A percentile compares a stretch with the other conserved stretches of the same genome.
Conservation (phyloP, 1,284 basidiomycete species). For the Pseudozyma sp. region DNA sequence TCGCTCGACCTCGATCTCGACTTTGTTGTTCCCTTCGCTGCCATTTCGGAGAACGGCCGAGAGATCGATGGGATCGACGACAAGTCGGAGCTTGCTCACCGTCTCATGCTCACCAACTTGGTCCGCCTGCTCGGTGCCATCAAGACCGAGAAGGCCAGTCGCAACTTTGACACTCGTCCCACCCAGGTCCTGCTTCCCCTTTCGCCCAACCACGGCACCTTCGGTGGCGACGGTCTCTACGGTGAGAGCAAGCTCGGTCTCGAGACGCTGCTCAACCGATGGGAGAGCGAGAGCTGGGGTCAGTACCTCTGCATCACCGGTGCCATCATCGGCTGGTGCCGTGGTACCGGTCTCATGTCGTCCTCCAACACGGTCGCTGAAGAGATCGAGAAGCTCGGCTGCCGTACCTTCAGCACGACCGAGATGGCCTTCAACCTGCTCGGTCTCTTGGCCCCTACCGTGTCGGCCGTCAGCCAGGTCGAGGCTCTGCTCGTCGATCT, state of each 20-base stretch:
- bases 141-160: constrained; percentile 96
- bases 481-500: constrained; percentile 96
- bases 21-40: constrained; percentile 97
- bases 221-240: constrained; percentile 97
- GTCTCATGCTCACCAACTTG: constrained; percentile 83
- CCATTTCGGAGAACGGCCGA: constrained; percentile 96
- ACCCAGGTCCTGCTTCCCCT: constrained; percentile 97
- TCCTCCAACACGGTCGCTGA: constrained; percentile 95
- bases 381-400: constrained; percentile 90
- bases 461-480: constrained; percentile 99
- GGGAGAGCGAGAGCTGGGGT: constrained; percentile 94
- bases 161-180: constrained; percentile 94
- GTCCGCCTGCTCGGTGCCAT: constrained; percentile 94
- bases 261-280: constrained; percentile 96
- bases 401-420: constrained; percentile 97
- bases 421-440: constrained; percentile 99
- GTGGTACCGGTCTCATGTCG: constrained; percentile 95
- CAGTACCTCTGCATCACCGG: constrained; percentile 98
- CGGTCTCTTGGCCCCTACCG: constrained; percentile 95
- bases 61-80: constrained; percentile 97
- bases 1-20: constrained; percentile 94
- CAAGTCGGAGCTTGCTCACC: constrained; percentile 95
- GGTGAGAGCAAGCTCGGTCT: constrained; percentile 98
- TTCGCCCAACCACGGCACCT: constrained; percentile 96
- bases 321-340: constrained; percentile 90